Evolutionary conservation across 2,329 filamentous ascomycete genomes (phyloP).

Genomic region (Cercospora janseana): DNA sequence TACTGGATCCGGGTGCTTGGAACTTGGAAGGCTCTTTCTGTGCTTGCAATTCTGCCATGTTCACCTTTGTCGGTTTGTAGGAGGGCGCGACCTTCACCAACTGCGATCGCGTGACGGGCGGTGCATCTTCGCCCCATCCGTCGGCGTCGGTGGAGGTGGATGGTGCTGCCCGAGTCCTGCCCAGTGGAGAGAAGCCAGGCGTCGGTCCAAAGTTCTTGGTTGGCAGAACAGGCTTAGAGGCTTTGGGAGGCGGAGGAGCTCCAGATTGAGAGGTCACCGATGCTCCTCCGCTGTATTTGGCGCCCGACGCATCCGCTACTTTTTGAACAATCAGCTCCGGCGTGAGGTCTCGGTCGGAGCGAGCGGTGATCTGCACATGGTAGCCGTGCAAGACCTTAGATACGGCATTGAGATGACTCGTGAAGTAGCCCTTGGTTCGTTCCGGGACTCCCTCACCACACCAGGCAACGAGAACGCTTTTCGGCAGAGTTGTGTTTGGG

Average conservation of each 20-base stretch:
- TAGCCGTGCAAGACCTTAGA: conserved; percentile 92
- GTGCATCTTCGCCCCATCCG: conserved; percentile 93
- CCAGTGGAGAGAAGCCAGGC: conserved; percentile 65
- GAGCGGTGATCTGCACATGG: conserved; percentile 94
- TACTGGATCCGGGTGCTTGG: conserved; percentile 49
- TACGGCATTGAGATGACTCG: conserved; percentile 84
- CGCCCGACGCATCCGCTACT: conserved; percentile 87
- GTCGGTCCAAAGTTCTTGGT: conserved; percentile 58
- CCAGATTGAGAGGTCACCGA: conserved; percentile 49
- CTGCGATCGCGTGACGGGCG: conserved; percentile 80
- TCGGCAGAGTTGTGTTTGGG: conserved; percentile 83
- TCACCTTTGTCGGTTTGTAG: conserved; percentile 93
- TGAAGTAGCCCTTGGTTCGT: conserved; percentile 97
- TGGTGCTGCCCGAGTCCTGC: conserved; percentile 54
- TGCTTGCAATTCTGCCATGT: conserved; percentile 79
- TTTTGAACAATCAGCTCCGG: conserved; percentile 88
- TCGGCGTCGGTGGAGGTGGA: conserved; percentile 67
- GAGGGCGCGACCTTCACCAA: conserved; percentile 89
- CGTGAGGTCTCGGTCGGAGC: conserved; percentile 83
- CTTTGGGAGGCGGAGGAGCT: conserved; percentile 66
- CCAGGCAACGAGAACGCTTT: conserved; percentile 92
- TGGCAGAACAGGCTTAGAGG: conserved; percentile 90
- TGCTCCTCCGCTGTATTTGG: conserved; percentile 80
- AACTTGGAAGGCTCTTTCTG: conserved; percentile 67
- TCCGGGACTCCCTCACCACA: conserved; percentile 98